phyloP scores from a whole-genome alignment of 2,329 filamentous ascomycete species.

The Calonectria pseudoreteaudii region DNA sequence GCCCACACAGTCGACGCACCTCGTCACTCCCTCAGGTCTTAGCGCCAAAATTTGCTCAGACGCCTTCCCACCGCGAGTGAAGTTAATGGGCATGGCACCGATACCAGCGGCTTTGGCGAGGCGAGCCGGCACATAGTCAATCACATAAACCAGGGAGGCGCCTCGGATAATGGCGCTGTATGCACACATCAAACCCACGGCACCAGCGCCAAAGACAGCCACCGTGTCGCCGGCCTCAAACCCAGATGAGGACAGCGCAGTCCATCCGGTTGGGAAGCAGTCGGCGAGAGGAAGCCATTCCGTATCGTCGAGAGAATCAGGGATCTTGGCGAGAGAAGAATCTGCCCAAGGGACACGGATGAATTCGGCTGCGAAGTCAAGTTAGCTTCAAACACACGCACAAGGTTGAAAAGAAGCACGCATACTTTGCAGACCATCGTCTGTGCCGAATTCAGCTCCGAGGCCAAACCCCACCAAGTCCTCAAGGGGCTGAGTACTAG shows the following conservation, averaged over 20 bases:
- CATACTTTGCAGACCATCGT: slow-evolving; percentile 12
- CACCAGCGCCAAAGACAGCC: slow-evolving; percentile 27
- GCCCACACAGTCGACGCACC: slow-evolving; percentile 20
- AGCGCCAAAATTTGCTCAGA: slow-evolving; percentile 30
- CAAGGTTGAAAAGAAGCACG: background rate
- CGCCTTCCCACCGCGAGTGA: slow-evolving; percentile 16
- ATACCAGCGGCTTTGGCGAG: slow-evolving; percentile 24
- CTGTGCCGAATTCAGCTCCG: background rate
- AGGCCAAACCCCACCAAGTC: background rate
- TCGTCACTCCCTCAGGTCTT: slow-evolving; percentile 12
- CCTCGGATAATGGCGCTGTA: slow-evolving; percentile 32
- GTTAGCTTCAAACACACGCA: background rate
- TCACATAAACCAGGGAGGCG: slow-evolving; percentile 27
- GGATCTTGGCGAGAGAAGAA: slow-evolving; percentile 3
- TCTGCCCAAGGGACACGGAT: background rate
- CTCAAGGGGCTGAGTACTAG: background rate
- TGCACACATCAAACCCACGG: slow-evolving; percentile 22
- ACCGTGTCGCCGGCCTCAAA: slow-evolving; percentile 29
- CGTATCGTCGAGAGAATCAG: background rate
- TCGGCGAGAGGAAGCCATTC: slow-evolving; percentile 15
- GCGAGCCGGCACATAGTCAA: slow-evolving; percentile 23
- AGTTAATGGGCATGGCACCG: slow-evolving; percentile 30
- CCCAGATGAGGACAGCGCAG: slow-evolving; percentile 9
- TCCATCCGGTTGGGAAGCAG: slow-evolving; percentile 26
- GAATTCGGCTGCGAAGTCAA: background rate